Conservation (phyloP, 805 yeast species). For the Yarrowia hollandica region DNA sequence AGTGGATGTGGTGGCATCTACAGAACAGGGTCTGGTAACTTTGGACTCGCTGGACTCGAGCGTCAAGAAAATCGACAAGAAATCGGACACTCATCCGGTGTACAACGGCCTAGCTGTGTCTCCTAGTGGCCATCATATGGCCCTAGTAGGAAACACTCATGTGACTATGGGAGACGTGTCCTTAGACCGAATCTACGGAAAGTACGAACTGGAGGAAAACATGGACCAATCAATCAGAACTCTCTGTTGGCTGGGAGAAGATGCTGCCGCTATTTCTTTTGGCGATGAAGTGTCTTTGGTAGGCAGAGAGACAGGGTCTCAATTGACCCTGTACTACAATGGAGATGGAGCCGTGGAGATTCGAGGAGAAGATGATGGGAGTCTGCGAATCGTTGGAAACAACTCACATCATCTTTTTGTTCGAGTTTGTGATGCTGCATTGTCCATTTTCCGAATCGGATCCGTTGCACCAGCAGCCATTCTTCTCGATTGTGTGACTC, state of each 20-base stretch:
- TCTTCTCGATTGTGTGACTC: conserved; percentile 71
- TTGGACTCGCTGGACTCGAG: conserved; percentile 16
- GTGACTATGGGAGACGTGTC: conserved; percentile 26
- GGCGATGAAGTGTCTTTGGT: conserved; percentile 65
- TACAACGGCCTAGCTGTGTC: conserved; percentile 44
- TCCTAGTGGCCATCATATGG: conserved; percentile 58
- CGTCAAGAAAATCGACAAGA: conserved; percentile 30
- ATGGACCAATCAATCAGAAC: not conserved
- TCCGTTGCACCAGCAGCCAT: conserved; percentile 82
- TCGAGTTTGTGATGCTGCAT: conserved; percentile 58
- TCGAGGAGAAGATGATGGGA: conserved; percentile 62
- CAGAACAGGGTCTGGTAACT: conserved; percentile 33
- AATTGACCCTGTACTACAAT: conserved; percentile 41
- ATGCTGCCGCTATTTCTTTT: conserved; percentile 63
- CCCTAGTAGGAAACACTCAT: conserved; percentile 42
- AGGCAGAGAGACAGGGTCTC: conserved; percentile 63
- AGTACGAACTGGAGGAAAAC: conserved; percentile 8
- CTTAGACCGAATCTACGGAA: conserved; percentile 18
- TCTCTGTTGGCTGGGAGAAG: conserved; percentile 77
- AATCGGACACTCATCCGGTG: conserved; percentile 1
- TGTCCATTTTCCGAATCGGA: conserved; percentile 74
- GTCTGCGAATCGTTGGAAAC: conserved; percentile 57
- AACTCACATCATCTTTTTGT: conserved; percentile 60
- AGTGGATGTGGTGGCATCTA: conserved; percentile 39
- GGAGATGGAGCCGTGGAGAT: conserved; percentile 43